A percentile compares a stretch with the other conserved stretches of the same genome.
Evolutionary conservation across 2,329 filamentous ascomycete genomes (phyloP).

Genomic region (Fusarium sp.): DNA sequence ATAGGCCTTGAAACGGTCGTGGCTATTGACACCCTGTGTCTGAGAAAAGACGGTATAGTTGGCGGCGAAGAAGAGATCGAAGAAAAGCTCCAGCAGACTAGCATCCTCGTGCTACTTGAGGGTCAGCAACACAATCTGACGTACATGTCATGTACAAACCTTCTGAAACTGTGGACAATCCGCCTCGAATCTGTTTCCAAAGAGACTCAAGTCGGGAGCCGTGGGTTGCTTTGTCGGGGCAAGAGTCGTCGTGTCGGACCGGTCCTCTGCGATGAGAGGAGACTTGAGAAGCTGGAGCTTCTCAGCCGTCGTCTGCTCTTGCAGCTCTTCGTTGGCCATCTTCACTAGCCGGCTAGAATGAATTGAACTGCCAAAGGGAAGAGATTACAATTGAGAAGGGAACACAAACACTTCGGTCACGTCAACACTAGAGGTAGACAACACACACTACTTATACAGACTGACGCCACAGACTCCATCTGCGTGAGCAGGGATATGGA

Average conservation of each 20-base stretch:
- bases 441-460: constrained; percentile 21
- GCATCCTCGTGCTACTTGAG: constrained; percentile 50
- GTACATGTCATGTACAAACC: constrained; percentile 18
- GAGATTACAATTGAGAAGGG: not conserved
- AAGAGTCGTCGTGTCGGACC: constrained; percentile 25
- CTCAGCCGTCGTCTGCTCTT: constrained; percentile 23
- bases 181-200: constrained; percentile 42
- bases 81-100: constrained; percentile 54
- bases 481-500: not conserved
- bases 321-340: constrained; percentile 33
- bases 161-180: constrained; percentile 44
- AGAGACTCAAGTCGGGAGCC: constrained; percentile 38
- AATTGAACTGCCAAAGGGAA: not conserved
- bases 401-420: not conserved
- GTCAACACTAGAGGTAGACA: not conserved
- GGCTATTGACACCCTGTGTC: constrained; percentile 49
- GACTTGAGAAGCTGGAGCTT: constrained; percentile 51
- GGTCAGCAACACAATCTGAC: not conserved
- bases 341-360: constrained; percentile 1
- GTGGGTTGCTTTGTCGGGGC: not conserved
- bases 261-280: constrained; percentile 38
- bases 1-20: constrained; percentile 49
- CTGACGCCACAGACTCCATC: not conserved
- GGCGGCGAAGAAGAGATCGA: constrained; percentile 62
- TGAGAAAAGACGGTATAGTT: constrained; percentile 71